Base-by-base conservation (phyloP, 441 rosid genomes). In the Gossypium schwendimanii region DNA sequence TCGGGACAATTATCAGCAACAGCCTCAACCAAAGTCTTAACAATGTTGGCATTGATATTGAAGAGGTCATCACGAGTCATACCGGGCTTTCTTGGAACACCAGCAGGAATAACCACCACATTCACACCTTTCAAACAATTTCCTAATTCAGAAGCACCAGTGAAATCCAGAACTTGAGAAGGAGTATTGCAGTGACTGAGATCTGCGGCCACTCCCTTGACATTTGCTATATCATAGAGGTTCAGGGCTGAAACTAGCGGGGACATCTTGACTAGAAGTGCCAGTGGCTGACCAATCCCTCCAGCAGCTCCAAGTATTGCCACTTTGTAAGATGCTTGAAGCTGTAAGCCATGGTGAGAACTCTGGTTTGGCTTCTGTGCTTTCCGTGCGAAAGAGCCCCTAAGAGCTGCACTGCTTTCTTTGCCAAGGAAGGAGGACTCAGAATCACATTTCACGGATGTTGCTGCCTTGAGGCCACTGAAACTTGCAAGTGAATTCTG, bases 51-150 rank as follows among this genome's bases (percentile, higher is more conserved):
- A 69, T 95, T 95, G 84, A 95, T 93, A 83, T 93, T 90, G 83
- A 95, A 95, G 69, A 95, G 96, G 72, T 93, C 99, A 58, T 95
- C 99, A 20, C 98, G 98, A 63, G 97, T 95, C 99, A 95, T 95
- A 12, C 99, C 99, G 0, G 99, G 99, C 84, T 95, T 95, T 62
- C 99, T 87, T 24, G 99, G 95, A 55, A 93, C 97, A 76, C 99
- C 99, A 69, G 99, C 99, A 58, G 99, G 98, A 67, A 95, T 93
- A 72, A 93, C 97, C 3, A 91, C 99, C 33, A 95, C 91, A 20
- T 95, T 75, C 1, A 86, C 92, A 61, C 89, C 97, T 63, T 87
- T 90, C 84, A 95, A 79, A 76, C 86, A 88, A 47, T 81, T 75
- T 17, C 91, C 90, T 23, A 95, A 80, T 82, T 93, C 97, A 45